Conservation (phyloP, 2,329 filamentous ascomycete species). For the Diaporthe capsici region DNA sequence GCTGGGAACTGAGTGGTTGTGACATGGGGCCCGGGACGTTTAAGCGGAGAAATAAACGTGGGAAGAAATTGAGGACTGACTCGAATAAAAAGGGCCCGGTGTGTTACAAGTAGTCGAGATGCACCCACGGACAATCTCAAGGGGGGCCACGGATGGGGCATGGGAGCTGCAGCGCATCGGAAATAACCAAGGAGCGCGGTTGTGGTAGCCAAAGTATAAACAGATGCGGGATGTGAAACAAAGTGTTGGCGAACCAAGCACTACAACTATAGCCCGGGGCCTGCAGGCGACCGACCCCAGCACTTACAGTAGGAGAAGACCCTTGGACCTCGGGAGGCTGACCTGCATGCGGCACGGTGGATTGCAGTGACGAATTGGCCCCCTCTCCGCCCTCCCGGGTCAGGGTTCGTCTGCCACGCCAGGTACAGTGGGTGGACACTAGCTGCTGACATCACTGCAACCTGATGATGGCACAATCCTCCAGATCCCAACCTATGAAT, state of each 20-base stretch:
- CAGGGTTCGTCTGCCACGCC: background rate
- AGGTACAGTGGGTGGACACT: no score
- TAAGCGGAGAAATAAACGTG: background rate
- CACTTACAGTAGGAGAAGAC: no score
- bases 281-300: background rate
- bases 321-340: constrained; percentile 11
- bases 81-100: constrained; percentile 18
- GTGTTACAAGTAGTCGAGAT: constrained; percentile 19
- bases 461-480: background rate
- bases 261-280: background rate
- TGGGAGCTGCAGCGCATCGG: constrained; percentile 12
- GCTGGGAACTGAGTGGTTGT: background rate
- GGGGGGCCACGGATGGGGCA: background rate
- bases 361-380: constrained; percentile 27
- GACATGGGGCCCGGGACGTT: background rate
- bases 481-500: background rate
- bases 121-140: background rate
- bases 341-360: constrained; percentile 13
- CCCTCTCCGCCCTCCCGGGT: constrained; percentile 9
- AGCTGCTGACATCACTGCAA: constrained; percentile 15
- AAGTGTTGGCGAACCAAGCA: constrained; percentile 25
- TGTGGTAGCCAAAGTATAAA: constrained; percentile 20
- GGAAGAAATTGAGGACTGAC: constrained; percentile 14
- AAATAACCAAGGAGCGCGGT: constrained; percentile 14
- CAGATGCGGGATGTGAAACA: constrained; percentile 25